These are phyloP conservation scores for Acidomyces sp. DNA, from an alignment of 495 filamentous ascomycete genomes.

Conservation along the genomic window DNA sequence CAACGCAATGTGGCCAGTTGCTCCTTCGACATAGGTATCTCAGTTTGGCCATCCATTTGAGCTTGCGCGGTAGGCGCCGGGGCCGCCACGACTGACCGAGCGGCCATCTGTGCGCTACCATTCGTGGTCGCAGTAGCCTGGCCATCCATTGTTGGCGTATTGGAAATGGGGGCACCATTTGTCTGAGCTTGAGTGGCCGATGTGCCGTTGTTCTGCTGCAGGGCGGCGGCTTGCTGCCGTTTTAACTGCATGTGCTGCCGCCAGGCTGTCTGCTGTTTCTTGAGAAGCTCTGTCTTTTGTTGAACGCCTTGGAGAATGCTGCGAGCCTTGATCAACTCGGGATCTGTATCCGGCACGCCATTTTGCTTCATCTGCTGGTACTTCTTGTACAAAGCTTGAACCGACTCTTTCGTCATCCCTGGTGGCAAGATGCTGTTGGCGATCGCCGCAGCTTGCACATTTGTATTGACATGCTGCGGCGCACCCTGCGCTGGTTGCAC, in stretches of 20 bases:
- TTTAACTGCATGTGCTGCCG: conserved; percentile 38
- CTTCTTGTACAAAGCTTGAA: conserved; percentile 35
- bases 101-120: background rate
- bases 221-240: conserved; percentile 34
- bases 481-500: conserved; percentile 14
- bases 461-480: conserved; percentile 4
- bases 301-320: conserved; percentile 53
- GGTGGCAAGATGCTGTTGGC: conserved; percentile 11
- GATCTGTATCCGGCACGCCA: conserved; percentile 60
- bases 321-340: conserved; percentile 64
- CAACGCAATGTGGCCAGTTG: conserved; percentile 58
- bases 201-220: conserved; percentile 29
- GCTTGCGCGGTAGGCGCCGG: conserved; percentile 20
- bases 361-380: conserved; percentile 68
- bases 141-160: background rate
- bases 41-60: conserved; percentile 5
- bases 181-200: conserved; percentile 4
- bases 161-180: conserved; percentile 4
- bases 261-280: conserved; percentile 41
- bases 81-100: conserved; percentile 22
- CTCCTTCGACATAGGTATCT: conserved; percentile 50
- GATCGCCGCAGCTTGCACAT: background rate
- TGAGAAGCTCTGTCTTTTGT: conserved; percentile 42
- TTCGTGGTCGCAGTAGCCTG: background rate
- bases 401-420: conserved; percentile 18